Conservation (phyloP, 2,329 filamentous ascomycete species). For the Calonectria crousiana region DNA sequence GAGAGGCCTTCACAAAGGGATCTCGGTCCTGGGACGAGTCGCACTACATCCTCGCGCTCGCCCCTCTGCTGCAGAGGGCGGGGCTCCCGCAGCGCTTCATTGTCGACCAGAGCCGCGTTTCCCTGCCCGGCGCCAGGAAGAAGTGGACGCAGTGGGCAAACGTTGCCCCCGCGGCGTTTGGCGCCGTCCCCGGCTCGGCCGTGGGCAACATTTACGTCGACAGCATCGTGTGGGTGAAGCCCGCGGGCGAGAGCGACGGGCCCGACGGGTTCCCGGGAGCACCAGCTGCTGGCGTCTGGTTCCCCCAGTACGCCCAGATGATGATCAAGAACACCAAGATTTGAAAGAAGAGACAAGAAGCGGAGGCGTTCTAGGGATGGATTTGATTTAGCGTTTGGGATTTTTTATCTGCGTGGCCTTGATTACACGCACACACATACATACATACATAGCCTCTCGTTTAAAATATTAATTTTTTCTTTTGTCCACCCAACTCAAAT, state of each 20-base stretch:
- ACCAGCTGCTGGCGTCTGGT: conserved; percentile 15
- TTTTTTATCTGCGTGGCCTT: neutral
- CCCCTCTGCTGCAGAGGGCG: neutral
- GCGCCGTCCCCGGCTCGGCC: neutral
- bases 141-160: conserved; percentile 12
- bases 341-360: neutral
- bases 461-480: neutral
- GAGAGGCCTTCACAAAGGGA: neutral
- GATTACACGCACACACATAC: neutral
- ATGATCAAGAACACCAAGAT: conserved; percentile 20
- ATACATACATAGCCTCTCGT: neutral
- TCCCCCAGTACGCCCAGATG: conserved; percentile 19
- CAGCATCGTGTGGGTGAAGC: conserved; percentile 23
- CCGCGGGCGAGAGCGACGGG: conserved; percentile 20
- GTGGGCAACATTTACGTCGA: conserved; percentile 14
- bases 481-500: neutral
- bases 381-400: neutral
- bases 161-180: conserved; percentile 10
- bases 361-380: neutral
- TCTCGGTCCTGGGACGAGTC: conserved; percentile 20
- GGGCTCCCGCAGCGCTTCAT: conserved; percentile 17
- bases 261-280: neutral
- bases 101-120: conserved; percentile 23
- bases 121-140: conserved; percentile 4
- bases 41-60: conserved; percentile 13